Percentiles rank a stretch among this genome's conserved stretches.
Conservation (phyloP, 371 early-diverging fungal genomes). For the Mortierella sp. region DNA sequence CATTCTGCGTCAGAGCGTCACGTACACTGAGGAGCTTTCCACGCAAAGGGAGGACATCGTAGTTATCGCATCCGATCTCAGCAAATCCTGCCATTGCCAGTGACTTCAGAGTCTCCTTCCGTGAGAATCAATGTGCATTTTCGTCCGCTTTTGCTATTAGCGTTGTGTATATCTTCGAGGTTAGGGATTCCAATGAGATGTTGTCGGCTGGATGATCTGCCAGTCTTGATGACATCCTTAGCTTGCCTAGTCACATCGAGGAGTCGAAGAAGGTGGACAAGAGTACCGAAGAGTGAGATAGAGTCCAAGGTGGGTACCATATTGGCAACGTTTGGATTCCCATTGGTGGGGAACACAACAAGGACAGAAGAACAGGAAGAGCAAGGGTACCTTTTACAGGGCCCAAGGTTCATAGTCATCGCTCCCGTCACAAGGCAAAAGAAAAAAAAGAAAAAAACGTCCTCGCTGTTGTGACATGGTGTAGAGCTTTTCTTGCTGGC, state of each 20-base stretch:
- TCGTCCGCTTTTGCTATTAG: slow-evolving; percentile 80
- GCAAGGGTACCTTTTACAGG: slow-evolving; percentile 86
- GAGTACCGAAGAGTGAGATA: too few relatives aligned
- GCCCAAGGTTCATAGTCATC: slow-evolving; percentile 57
- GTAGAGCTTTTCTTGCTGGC: not conserved
- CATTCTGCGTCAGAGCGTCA: slow-evolving; percentile 85
- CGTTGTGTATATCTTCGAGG: slow-evolving; percentile 98
- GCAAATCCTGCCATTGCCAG: slow-evolving; percentile 95
- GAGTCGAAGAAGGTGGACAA: too few relatives aligned
- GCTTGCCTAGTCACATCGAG: too few relatives aligned
- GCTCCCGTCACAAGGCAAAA: not conserved
- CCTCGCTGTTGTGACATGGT: not conserved
- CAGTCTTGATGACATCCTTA: slow-evolving; percentile 97
- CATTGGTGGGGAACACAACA: too few relatives aligned
- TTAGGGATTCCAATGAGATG: slow-evolving; percentile 93
- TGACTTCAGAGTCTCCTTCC: slow-evolving; percentile 99
- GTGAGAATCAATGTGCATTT: slow-evolving; percentile 98
- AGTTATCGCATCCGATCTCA: slow-evolving; percentile 95
- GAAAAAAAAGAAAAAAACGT: not conserved
- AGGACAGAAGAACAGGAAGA: too few relatives aligned
- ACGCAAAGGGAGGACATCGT: slow-evolving; percentile 98
- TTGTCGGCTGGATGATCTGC: slow-evolving; percentile 77
- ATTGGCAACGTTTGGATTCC: too few relatives aligned
- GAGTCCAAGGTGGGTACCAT: too few relatives aligned
- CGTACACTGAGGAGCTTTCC: slow-evolving; percentile 99